A percentile compares a stretch with the other conserved stretches of the same genome.
phyloP scores from a whole-genome alignment of 1,284 basidiomycete genomes.

The Sanguinoderma infundibulare region DNA sequence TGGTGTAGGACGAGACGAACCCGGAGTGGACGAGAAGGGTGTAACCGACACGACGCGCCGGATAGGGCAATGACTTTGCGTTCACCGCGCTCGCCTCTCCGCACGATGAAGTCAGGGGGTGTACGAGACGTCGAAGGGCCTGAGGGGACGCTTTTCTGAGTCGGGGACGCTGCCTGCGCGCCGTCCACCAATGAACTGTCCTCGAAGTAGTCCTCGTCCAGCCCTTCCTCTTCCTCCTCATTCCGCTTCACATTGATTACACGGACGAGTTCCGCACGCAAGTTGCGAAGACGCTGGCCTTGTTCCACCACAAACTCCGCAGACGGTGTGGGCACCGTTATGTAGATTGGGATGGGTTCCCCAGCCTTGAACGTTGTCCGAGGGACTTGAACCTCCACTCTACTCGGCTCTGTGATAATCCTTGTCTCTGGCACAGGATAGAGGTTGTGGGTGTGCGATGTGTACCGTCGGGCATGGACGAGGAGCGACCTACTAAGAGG shows the following conservation, averaged over 20 bases:
- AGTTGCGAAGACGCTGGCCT: conserved; percentile 72
- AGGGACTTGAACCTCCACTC: conserved; percentile 70
- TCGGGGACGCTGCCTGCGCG: conserved; percentile 42
- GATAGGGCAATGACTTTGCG: conserved; percentile 67
- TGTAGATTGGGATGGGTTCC: conserved; percentile 76
- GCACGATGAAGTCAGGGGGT: conserved; percentile 25
- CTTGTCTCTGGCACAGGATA: conserved; percentile 62
- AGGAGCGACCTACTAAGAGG: conserved; percentile 57
- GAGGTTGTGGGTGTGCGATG: conserved; percentile 60
- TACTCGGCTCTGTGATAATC: conserved; percentile 61
- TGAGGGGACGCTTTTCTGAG: conserved; percentile 26
- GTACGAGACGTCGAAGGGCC: conserved; percentile 27
- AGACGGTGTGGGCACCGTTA: conserved; percentile 73
- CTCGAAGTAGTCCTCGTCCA: conserved; percentile 25
- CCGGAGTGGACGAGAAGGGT: conserved; percentile 66
- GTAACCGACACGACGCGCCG: conserved; percentile 80
- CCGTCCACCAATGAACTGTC: conserved; percentile 10
- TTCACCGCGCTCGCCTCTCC: conserved; percentile 31
- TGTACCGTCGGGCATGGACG: conserved; percentile 77
- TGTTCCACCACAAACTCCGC: conserved; percentile 65
- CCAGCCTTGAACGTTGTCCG: conserved; percentile 68
- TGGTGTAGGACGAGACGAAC: conserved; percentile 76
- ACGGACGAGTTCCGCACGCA: conserved; percentile 74
- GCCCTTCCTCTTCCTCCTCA: conserved; percentile 20
- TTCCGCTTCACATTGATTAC: conserved; percentile 53